Evolutionary conservation across 1,139 yeast species (phyloP).

Genomic region (Kurtzmaniella quercitrusa): DNA sequence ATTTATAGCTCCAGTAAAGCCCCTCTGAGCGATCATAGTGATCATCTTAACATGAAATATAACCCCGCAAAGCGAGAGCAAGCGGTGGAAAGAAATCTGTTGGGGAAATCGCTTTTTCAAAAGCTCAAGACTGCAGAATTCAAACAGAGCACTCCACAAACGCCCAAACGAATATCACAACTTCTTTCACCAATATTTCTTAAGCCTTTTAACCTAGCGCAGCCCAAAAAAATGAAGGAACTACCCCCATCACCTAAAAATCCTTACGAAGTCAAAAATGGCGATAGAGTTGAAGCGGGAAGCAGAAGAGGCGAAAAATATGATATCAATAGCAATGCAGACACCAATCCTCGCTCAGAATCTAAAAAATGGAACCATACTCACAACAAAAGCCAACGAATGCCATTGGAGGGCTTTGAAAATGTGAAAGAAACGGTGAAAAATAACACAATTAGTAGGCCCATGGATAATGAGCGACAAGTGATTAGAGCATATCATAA

Average conservation of each 20-base stretch:
- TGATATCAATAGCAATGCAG: no score
- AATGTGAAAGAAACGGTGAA: neutral
- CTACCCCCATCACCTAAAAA: conserved; percentile 3
- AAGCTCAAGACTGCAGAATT: neutral
- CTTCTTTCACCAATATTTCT: conserved; percentile 31
- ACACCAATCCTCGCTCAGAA: no score
- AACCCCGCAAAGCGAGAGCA: neutral
- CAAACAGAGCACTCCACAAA: conserved; percentile 2
- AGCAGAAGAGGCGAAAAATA: neutral
- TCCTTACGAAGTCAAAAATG: conserved; percentile 1
- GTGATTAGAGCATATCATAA: conserved; percentile 27
- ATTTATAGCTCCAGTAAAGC: neutral
- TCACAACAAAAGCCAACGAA: neutral
- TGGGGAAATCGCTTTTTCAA: conserved; percentile 1
- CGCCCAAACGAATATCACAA: conserved; percentile 3
- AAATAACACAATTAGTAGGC: neutral
- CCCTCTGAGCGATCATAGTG: neutral
- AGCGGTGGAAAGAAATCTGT: neutral
- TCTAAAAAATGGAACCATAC: no score
- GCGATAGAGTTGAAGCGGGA: conserved; percentile 8
- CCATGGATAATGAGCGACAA: conserved; percentile 2
- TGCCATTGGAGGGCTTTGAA: neutral
- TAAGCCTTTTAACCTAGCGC: conserved; percentile 20
- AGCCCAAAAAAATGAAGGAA: neutral
- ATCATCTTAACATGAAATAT: neutral